Conservation (phyloP, 257 asterid species). For the Phtheirospermum japonicum region DNA sequence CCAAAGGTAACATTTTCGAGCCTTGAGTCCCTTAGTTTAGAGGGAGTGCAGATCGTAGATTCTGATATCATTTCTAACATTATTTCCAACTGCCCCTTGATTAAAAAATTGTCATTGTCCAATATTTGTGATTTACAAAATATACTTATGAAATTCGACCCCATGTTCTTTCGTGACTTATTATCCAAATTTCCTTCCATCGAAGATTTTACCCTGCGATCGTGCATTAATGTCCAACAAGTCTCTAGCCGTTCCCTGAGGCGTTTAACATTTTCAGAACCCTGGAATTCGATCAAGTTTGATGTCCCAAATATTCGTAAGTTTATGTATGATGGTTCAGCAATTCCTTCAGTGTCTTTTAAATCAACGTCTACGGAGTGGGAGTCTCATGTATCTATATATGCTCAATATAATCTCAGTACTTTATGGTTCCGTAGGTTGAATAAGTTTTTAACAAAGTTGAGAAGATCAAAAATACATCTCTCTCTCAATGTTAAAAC, state of each 20-base stretch:
- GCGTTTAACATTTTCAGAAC: not conserved
- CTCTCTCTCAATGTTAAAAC: not conserved
- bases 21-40: not conserved
- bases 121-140: too few relatives aligned
- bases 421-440: not conserved
- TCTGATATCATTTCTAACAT: too few relatives aligned
- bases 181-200: not conserved
- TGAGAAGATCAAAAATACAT: not conserved
- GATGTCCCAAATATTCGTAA: not conserved
- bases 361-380: not conserved
- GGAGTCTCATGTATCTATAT: not conserved
- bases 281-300: not conserved
- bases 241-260: not conserved
- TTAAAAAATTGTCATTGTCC: not conserved
- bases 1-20: not conserved
- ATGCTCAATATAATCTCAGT: not conserved
- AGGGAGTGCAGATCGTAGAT: too few relatives aligned
- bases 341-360: not conserved
- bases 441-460: not conserved
- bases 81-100: not conserved
- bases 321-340: not conserved
- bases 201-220: not conserved
- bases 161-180: too few relatives aligned
- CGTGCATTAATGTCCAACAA: not conserved
- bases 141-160: too few relatives aligned